These are phyloP conservation scores for Arctium lappa DNA, from an alignment of 129 eudicot genomes.

Conservation along the genomic window DNA sequence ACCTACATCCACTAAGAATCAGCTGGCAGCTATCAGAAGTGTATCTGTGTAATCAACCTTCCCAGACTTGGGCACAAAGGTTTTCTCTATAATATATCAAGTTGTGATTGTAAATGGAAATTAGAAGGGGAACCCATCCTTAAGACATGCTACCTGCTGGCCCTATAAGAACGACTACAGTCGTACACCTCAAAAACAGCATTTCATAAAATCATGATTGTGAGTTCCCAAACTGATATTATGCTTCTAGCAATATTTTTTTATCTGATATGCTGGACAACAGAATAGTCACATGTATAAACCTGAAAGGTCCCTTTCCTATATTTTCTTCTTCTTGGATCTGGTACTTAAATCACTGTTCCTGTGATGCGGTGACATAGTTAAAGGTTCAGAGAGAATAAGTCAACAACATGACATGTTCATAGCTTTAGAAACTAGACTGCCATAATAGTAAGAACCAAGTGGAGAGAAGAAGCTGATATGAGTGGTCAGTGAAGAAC, in stretches of 20 bases:
- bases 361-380: not conserved
- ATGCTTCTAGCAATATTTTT: not conserved
- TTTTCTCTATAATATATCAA: not conserved
- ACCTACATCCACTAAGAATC: not conserved
- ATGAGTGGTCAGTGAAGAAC: not conserved
- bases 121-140: not conserved
- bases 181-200: not conserved
- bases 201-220: not conserved
- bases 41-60: conserved; percentile 1
- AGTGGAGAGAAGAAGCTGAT: not conserved
- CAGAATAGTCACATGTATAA: not conserved
- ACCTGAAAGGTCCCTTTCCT: not conserved
- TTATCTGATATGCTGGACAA: not conserved
- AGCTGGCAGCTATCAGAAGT: conserved; percentile 1
- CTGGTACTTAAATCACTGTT: not conserved
- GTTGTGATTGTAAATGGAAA: not conserved
- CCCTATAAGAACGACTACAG: not conserved
- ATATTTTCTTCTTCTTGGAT: not conserved
- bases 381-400: no score
- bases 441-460: not conserved
- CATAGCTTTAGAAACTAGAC: not conserved
- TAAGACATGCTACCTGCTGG: not conserved
- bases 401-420: not conserved
- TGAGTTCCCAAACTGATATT: not conserved
- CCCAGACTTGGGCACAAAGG: not conserved